Conservation (phyloP, 208 protist species). For the Crithidia mellificae region DNA sequence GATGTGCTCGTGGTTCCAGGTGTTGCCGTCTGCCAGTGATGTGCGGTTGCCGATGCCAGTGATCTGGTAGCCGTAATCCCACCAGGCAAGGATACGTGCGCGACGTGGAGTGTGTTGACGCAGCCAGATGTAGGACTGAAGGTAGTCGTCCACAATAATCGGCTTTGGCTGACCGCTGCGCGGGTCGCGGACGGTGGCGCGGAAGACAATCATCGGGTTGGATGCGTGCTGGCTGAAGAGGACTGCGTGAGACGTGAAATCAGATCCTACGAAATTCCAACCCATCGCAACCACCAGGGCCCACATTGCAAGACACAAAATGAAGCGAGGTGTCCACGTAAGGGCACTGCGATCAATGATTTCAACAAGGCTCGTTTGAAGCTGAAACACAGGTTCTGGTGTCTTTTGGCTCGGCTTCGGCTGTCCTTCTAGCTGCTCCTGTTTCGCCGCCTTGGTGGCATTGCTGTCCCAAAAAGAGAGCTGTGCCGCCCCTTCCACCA, state of each 20-base stretch:
- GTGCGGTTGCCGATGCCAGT: constrained; percentile 96
- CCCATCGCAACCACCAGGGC: background rate
- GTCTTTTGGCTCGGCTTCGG: background rate
- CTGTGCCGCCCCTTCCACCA: constrained; percentile 19
- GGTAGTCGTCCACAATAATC: constrained; percentile 96
- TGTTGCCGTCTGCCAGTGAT: constrained; percentile 98
- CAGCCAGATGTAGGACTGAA: constrained; percentile 97
- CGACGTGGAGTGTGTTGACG: constrained; percentile 92
- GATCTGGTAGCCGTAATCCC: constrained; percentile 99
- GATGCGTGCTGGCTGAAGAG: constrained; percentile 10
- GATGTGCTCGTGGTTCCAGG: constrained; percentile 99
- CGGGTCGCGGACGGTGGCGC: constrained; percentile 26
- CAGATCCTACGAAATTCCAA: constrained; percentile 6
- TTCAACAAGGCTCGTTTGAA: background rate
- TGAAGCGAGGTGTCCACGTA: background rate
- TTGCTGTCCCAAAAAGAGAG: background rate
- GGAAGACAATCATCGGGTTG: constrained; percentile 40
- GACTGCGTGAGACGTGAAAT: background rate
- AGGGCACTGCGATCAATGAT: constrained; percentile 5
- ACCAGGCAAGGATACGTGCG: constrained; percentile 97
- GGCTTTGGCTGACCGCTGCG: constrained; percentile 27
- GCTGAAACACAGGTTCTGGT: background rate
- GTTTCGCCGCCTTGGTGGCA: background rate
- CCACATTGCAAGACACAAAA: constrained; percentile 12
- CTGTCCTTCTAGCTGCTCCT: background rate